Percentiles rank a stretch among this genome's conserved stretches.
These are phyloP conservation scores for Solanum ahanhuiri DNA, from an alignment of 257 asterid species.

Conservation along the genomic window DNA sequence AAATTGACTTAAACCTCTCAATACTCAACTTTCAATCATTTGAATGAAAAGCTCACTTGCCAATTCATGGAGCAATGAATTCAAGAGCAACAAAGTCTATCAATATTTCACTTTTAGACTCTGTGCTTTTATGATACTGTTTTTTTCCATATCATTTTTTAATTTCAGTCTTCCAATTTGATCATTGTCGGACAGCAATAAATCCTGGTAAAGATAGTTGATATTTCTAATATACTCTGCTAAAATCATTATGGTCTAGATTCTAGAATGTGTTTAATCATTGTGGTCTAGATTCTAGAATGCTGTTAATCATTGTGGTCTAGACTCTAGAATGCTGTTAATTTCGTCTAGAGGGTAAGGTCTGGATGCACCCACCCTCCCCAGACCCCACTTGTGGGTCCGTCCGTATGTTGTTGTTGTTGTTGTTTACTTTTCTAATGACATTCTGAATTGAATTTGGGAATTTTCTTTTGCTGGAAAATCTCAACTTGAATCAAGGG, in stretches of 20 bases:
- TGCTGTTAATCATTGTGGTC: neutral
- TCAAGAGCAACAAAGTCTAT: neutral
- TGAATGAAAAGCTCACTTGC: neutral
- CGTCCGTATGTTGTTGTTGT: neutral
- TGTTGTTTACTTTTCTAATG: neutral
- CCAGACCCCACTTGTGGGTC: neutral
- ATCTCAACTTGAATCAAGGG: neutral
- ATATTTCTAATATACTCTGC: neutral
- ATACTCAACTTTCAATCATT: neutral
- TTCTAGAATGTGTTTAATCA: neutral
- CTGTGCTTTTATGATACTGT: neutral
- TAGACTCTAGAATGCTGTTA: neutral
- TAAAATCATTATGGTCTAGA: neutral
- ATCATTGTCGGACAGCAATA: neutral
- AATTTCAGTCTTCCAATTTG: neutral
- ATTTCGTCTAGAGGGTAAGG: neutral
- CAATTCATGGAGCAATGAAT: neutral
- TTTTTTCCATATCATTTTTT: neutral
- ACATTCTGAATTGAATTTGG: neutral
- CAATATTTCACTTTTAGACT: neutral
- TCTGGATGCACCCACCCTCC: neutral
- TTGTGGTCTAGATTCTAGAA: neutral
- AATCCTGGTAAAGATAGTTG: neutral
- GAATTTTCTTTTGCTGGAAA: neutral
- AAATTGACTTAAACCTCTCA: neutral